These are phyloP conservation scores for Albizia julibrissin DNA, from an alignment of 306 rosid species.

Conservation along the genomic window DNA sequence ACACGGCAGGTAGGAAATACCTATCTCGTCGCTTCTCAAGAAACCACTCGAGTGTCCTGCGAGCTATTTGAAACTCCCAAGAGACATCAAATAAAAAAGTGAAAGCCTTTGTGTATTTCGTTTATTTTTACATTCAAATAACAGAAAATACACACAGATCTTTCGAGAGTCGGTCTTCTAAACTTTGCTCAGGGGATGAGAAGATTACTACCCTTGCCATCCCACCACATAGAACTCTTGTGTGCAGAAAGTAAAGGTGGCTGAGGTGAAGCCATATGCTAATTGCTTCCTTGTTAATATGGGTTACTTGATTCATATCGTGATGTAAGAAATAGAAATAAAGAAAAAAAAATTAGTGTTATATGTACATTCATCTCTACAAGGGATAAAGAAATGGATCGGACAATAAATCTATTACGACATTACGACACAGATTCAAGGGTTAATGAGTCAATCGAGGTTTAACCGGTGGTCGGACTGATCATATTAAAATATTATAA, in stretches of 20 bases:
- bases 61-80: slow-evolving; percentile 66
- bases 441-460: no score
- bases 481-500: no score
- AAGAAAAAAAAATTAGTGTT: no score
- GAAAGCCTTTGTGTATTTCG: background rate
- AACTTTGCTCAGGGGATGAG: slow-evolving; percentile 7
- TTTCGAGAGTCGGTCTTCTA: background rate
- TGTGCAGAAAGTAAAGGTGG: slow-evolving; percentile 39
- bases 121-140: background rate
- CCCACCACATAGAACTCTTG: slow-evolving; percentile 46
- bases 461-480: no score
- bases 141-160: background rate
- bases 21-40: slow-evolving; percentile 74
- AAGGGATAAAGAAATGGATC: no score
- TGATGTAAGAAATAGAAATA: no score
- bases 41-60: slow-evolving; percentile 71
- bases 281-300: slow-evolving; percentile 41
- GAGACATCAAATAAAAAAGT: background rate
- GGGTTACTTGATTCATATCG: background rate
- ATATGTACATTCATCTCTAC: background rate
- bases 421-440: no score
- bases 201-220: slow-evolving; percentile 52
- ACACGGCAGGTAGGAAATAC: slow-evolving; percentile 30
- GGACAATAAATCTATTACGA: no score
- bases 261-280: slow-evolving; percentile 43